These are phyloP conservation scores for Sphagnum fallax DNA, from an alignment of 228 moss, liverwort and hornwort genomes.

Conservation along the genomic window DNA sequence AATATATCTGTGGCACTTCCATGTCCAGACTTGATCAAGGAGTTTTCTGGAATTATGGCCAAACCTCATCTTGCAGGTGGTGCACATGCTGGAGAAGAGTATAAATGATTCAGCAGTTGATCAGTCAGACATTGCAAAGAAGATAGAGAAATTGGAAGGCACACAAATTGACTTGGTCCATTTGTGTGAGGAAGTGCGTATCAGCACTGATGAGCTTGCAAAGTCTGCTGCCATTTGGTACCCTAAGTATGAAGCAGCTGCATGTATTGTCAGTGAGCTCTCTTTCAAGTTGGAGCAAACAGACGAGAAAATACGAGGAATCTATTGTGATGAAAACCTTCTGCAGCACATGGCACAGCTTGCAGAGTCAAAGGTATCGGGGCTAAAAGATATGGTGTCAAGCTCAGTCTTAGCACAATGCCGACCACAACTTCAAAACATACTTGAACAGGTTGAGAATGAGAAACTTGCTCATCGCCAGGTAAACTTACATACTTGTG, in stretches of 20 bases:
- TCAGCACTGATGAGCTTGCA: conserved; percentile 30
- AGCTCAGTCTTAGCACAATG: background rate
- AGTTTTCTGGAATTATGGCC: background rate
- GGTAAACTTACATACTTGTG: conserved; percentile 19
- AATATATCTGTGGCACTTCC: background rate
- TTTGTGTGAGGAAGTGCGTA: conserved; percentile 25
- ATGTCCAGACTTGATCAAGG: background rate
- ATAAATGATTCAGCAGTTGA: background rate
- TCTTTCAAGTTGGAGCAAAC: conserved; percentile 32
- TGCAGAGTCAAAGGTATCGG: conserved; percentile 30
- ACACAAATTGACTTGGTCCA: conserved; percentile 30
- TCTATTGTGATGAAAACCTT: conserved; percentile 23
- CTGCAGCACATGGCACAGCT: conserved; percentile 25
- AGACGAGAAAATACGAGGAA: conserved; percentile 22
- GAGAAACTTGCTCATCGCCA: conserved; percentile 29
- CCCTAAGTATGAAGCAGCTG: conserved; percentile 40
- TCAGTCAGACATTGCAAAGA: conserved; percentile 6
- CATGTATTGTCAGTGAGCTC: conserved; percentile 31
- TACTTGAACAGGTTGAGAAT: conserved; percentile 23
- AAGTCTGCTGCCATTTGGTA: conserved; percentile 42
- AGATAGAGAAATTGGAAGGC: conserved; percentile 32
- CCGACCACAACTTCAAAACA: conserved; percentile 20
- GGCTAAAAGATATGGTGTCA: conserved; percentile 32
- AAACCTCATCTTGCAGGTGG: background rate
- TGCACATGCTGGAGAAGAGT: background rate